Percentiles rank a stretch among this genome's conserved stretches.
Evolutionary conservation across 2,329 filamentous ascomycete genomes (phyloP).

Genomic region (Aspergillus fischeri): DNA sequence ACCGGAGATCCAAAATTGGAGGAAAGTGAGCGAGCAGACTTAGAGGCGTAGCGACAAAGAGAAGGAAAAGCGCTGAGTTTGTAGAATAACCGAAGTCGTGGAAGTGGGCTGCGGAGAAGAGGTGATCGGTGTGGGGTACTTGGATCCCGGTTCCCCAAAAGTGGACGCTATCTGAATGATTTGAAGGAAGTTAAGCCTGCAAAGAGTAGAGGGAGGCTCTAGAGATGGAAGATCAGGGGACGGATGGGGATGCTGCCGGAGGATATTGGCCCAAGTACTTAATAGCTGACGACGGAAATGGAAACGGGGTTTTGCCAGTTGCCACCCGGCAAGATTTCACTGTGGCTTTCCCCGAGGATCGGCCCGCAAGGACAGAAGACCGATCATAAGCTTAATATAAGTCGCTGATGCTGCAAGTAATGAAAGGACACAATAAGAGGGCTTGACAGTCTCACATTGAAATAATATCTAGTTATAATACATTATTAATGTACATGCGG

Average conservation of each 20-base stretch:
- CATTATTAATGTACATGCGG: background rate
- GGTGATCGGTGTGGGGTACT: background rate
- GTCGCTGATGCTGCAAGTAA: background rate
- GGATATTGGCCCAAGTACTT: background rate
- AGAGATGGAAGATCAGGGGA: background rate
- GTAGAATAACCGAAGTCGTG: too few species aligned
- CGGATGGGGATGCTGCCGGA: background rate
- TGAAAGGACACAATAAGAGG: background rate
- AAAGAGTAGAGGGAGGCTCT: background rate
- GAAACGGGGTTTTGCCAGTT: background rate
- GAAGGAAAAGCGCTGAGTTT: background rate
- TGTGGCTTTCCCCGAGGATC: background rate
- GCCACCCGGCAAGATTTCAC: background rate
- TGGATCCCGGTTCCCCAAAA: background rate
- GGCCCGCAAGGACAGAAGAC: background rate
- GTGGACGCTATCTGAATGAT: background rate
- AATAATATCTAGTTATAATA: background rate
- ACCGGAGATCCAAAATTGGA: background rate
- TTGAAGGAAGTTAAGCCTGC: background rate
- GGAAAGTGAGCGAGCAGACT: background rate
- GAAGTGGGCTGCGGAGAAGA: background rate
- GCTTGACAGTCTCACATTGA: background rate
- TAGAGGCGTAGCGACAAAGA: background rate
- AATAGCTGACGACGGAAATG: background rate
- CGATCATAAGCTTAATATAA: background rate